Evolutionary conservation across 1,284 basidiomycete genomes (phyloP), one percentile per base, ranked within the genome.

Genomic region (Cryptococcus amylolentus): DNA sequence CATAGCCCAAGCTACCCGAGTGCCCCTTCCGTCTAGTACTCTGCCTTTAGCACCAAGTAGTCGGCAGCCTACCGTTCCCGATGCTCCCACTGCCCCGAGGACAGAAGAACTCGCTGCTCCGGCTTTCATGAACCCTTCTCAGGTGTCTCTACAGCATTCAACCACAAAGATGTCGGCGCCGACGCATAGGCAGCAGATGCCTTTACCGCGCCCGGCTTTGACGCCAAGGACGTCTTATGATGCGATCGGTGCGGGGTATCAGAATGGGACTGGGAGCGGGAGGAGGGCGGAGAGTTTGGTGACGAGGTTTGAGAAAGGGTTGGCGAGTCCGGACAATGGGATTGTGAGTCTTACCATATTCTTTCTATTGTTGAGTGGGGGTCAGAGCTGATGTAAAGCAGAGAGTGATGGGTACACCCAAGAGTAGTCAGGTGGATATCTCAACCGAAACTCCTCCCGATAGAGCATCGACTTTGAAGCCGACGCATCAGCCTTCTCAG

Each of bases 131-230:
- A 46, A 37, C 13, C 54, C 54, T 16, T 31, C 45, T 1, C 46
- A 55, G 41, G 27, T 45, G 5, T 49, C 51, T 7, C 27, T 51
- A 18, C 47, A 57, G 9, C 23, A 4, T 45, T 42, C 54, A 12
- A 40, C 48, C 14, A 39, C 20, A 9, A 16, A 40, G 18, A 20
- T 35, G 3, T 37, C 51, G n/a, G 41, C 57, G 4, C 43, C 54
- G 35, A 53, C 60, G 9, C 66, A 66, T 46, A 55, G 61, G 5
- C 60, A 66, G 23, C 60, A 59, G 16, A 42, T 58, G 14, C 66
- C 65, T 0, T 54, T 64, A 2, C 68, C 57, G 43, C 60, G 63
- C n/a, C 65, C 69, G 14, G 67, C 67, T 2, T 46, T 67, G 4
- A 64, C 65, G 7, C 61, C 59, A 1, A 37, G 44, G 2, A 26